Evolutionary conservation across 2,329 filamentous ascomycete species (phyloP), one percentile per base, ranked within the genome.

Genomic region (Neofusicoccum sp.): DNA sequence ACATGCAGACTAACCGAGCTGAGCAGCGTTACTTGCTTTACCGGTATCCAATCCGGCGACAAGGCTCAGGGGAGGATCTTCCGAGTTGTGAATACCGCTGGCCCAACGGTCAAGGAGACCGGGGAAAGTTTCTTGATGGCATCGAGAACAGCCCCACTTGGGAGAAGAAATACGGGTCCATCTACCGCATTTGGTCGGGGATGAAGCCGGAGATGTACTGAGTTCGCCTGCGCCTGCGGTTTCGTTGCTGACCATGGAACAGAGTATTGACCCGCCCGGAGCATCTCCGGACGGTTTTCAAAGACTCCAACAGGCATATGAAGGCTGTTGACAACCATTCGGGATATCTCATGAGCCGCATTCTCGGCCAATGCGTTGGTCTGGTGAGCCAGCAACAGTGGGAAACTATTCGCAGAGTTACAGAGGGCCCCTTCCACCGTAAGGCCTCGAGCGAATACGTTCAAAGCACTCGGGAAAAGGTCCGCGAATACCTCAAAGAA

Each of bases 321-420:
- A 80, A 82, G 63, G 78, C 77, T 2, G 38, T 61, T 2, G 70
- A 73, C 60, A 79, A 78, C 61, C 70, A 81, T 62, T 70, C 73
- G 0, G 79, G 79, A 1, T 77, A 67, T n/a, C 60, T 75, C 1
- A 65, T 80, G 66, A 65, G 73, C 41, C 63, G 76, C 36, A 66
- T 81, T 0, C 71, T 82, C 0, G 79, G 79, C 0, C 60, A 71
- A 48, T 81, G 79, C 62, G 58, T 81, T 0, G 79, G 79, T 0
- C 67, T 81, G 1, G 66, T 80, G 58, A 78, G 70, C 43, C 62
- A 65, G 1, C 26, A 63, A 2, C 58, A 69, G 24, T 79, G 72
- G 73, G 58, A 64, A 57, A 57, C 44, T 11, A 30, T 76, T 1
- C 65, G 67, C 9, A 45, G 62, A 3, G 63, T 63, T 31, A 60